Evolutionary conservation across 2,329 filamentous ascomycete genomes (phyloP).

Genomic region (Phialophora macrospora): DNA sequence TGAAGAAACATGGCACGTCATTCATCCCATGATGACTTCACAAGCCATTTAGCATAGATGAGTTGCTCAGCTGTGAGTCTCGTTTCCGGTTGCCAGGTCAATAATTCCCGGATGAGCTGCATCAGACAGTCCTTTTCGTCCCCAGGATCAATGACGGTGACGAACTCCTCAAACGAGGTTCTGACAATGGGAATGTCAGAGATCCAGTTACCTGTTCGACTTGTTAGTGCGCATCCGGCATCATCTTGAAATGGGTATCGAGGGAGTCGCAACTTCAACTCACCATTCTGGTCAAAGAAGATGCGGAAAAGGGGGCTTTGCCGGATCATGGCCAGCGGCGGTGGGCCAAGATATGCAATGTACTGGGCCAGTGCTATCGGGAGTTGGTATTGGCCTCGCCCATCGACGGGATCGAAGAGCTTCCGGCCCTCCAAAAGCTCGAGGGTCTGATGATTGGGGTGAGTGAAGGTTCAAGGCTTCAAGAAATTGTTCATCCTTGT

Average conservation of each 20-base stretch:
- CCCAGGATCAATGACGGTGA: background rate
- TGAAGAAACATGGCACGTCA: background rate
- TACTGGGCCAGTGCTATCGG: background rate
- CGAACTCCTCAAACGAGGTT: background rate
- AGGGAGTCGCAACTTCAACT: too few relatives aligned
- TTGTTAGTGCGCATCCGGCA: too few relatives aligned
- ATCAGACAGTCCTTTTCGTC: background rate
- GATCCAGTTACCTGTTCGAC: too few relatives aligned
- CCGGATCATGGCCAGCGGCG: too few relatives aligned
- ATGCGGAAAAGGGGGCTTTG: too few relatives aligned
- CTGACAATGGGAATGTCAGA: too few relatives aligned
- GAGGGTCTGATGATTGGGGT: background rate
- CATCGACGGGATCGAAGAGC: background rate
- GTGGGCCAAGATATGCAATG: background rate
- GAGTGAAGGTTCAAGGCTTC: background rate
- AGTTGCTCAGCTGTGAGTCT: background rate
- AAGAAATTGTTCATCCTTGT: background rate
- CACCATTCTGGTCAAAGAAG: too few relatives aligned
- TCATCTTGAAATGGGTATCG: too few relatives aligned
- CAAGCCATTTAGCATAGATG: background rate
- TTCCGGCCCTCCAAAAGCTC: background rate
- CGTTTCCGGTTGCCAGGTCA: background rate
- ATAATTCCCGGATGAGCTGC: background rate
- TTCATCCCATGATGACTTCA: background rate
- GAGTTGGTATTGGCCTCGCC: background rate